A percentile compares a stretch with the other conserved stretches of the same genome.
Evolutionary conservation across 164 flowering plant genomes (phyloP).

Genomic region (Magnolia officinalis): DNA sequence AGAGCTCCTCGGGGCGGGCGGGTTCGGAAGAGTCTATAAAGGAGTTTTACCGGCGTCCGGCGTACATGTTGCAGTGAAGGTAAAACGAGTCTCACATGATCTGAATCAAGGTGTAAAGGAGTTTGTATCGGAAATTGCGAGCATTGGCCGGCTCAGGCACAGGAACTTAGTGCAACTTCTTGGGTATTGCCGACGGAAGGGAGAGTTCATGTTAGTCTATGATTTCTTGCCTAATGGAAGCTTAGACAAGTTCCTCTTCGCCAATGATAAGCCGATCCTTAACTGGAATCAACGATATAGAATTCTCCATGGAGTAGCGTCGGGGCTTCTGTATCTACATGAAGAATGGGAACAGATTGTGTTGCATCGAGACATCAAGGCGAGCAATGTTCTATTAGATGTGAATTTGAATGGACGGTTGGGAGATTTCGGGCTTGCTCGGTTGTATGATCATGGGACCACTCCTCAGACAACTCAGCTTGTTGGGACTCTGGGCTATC

Average conservation of each 20-base stretch:
- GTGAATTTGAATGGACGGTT: slow-evolving; percentile 3
- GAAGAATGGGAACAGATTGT: slow-evolving; percentile 13
- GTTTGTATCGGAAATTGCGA: slow-evolving; percentile 59
- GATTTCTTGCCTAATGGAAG: slow-evolving; percentile 81
- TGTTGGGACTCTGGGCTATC: slow-evolving; percentile 17
- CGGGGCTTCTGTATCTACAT: slow-evolving; percentile 26
- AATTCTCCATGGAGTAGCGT: slow-evolving; percentile 38
- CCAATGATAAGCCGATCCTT: not conserved
- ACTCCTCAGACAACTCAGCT: slow-evolving; percentile 11
- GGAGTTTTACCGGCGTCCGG: slow-evolving; percentile 46
- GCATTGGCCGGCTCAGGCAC: slow-evolving; percentile 69
- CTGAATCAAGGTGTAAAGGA: slow-evolving; percentile 60
- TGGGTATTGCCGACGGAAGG: slow-evolving; percentile 61
- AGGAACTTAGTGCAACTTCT: slow-evolving; percentile 62
- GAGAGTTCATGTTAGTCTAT: slow-evolving; percentile 62
- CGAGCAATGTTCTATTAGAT: slow-evolving; percentile 16
- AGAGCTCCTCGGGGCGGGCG: slow-evolving; percentile 64
- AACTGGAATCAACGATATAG: slow-evolving; percentile 25
- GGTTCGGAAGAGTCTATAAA: slow-evolving; percentile 71
- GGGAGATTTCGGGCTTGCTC: slow-evolving; percentile 18
- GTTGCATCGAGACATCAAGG: slow-evolving; percentile 18
- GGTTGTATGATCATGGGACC: slow-evolving; percentile 14
- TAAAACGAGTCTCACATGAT: slow-evolving; percentile 58
- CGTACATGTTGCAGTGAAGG: slow-evolving; percentile 67
- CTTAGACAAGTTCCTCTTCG: slow-evolving; percentile 44